Percentiles rank a stretch among this genome's conserved stretches.
Evolutionary conservation across 2,329 filamentous ascomycete genomes (phyloP).

Genomic region (Botrytis sinoallii): DNA sequence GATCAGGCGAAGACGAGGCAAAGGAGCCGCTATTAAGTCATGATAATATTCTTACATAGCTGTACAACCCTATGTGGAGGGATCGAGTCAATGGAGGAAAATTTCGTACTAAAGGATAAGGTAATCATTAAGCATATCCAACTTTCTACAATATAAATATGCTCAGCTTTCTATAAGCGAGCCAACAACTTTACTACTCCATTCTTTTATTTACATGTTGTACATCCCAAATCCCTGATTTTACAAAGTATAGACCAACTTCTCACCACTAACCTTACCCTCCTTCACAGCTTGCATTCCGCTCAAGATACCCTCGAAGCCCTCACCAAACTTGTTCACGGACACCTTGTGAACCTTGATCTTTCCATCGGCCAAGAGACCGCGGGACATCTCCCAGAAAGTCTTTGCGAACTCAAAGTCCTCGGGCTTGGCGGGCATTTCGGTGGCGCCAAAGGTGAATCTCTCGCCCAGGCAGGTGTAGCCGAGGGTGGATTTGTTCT

Average conservation of each 20-base stretch:
- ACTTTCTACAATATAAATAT: background rate
- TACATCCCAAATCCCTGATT: too few relatives aligned
- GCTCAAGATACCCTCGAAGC: slow-evolving; percentile 33
- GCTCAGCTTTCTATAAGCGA: background rate
- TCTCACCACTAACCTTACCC: slow-evolving; percentile 42
- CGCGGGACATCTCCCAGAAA: slow-evolving; percentile 40
- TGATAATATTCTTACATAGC: background rate
- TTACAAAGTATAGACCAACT: slow-evolving; percentile 46
- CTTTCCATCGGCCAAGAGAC: slow-evolving; percentile 40
- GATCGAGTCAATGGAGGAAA: background rate
- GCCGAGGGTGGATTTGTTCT: slow-evolving; percentile 37
- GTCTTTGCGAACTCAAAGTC: slow-evolving; percentile 40
- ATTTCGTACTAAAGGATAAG: background rate
- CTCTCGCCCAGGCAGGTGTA: slow-evolving; percentile 44
- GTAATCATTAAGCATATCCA: background rate
- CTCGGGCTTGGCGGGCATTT: slow-evolving; percentile 29
- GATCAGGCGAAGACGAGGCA: background rate
- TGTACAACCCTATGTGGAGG: background rate
- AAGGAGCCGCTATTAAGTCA: background rate
- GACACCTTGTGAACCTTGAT: slow-evolving; percentile 39
- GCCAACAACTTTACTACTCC: background rate
- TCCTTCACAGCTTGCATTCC: slow-evolving; percentile 33
- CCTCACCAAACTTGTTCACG: slow-evolving; percentile 35
- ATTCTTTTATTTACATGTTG: background rate
- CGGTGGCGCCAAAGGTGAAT: slow-evolving; percentile 31